Percentiles rank a stretch among this genome's conserved stretches.
phyloP scores from a whole-genome alignment of 2,329 filamentous ascomycete genomes.

The Eutypa lata region DNA sequence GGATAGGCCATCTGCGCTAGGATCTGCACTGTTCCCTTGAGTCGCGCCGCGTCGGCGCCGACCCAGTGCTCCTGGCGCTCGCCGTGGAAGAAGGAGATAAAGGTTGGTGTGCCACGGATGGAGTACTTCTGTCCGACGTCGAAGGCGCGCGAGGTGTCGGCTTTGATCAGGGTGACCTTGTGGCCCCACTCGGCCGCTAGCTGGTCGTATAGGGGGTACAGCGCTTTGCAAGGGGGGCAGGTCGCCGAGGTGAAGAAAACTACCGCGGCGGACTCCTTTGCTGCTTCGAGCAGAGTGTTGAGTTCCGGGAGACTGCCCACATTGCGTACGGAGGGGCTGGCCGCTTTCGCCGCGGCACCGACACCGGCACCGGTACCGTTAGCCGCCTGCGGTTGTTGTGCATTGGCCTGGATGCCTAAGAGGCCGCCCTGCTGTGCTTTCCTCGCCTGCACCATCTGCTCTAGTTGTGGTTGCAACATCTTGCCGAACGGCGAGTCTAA shows the following conservation, averaged over 20 bases:
- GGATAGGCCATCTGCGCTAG: conserved; percentile 74
- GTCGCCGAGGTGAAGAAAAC: conserved; percentile 92
- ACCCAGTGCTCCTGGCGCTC: conserved; percentile 76
- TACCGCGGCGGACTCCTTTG: conserved; percentile 67
- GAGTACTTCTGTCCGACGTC: conserved; percentile 63
- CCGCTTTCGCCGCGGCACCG: conserved; percentile 9
- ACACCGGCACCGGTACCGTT: conserved; percentile 7
- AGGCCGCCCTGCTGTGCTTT: conserved; percentile 49
- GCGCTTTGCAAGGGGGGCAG: conserved; percentile 77
- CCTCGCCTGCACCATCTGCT: conserved; percentile 47
- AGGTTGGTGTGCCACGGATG: conserved; percentile 79
- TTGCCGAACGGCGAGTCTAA: conserved; percentile 83
- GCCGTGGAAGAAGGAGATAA: conserved; percentile 79
- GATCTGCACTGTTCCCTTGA: conserved; percentile 70
- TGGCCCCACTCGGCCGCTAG: conserved; percentile 70
- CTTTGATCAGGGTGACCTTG: conserved; percentile 73
- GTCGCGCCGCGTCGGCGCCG: conserved; percentile 66
- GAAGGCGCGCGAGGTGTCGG: conserved; percentile 69
- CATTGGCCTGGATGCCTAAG: conserved; percentile 44
- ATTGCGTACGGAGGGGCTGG: conserved; percentile 49
- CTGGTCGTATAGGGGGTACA: conserved; percentile 80
- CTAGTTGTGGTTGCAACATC: conserved; percentile 75
- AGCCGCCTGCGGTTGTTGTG: conserved; percentile 21
- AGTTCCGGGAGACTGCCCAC: conserved; percentile 59
- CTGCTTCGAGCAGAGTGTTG: conserved; percentile 55